Conservation (phyloP, 2,329 filamentous ascomycete species). For the Rutstroemia sp. region DNA sequence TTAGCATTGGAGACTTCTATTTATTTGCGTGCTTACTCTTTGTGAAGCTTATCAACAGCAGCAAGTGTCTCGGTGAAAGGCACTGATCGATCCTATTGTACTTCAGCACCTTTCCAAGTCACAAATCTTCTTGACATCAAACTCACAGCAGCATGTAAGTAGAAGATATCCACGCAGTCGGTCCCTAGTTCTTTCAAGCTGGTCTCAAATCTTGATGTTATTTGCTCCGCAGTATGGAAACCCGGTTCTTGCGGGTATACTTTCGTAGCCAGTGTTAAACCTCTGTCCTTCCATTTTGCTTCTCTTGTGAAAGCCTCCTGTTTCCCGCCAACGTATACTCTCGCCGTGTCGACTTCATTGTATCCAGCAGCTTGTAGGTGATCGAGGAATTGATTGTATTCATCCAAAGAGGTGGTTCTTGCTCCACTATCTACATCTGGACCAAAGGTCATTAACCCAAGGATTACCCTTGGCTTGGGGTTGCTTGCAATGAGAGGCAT, state of each 20-base stretch:
- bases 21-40: conserved; percentile 34
- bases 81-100: conserved; percentile 46
- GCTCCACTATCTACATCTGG: conserved; percentile 55
- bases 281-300: conserved; percentile 71
- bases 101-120: background rate
- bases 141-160: conserved; percentile 57
- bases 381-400: conserved; percentile 67
- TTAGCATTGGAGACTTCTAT: conserved; percentile 25
- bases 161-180: conserved; percentile 70
- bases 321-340: conserved; percentile 60
- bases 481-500: conserved; percentile 24
- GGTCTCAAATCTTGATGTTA: conserved; percentile 58
- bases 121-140: background rate
- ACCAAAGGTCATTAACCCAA: conserved; percentile 82
- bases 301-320: conserved; percentile 75
- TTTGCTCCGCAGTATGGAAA: conserved; percentile 53
- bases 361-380: conserved; percentile 73
- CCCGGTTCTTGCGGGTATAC: conserved; percentile 56
- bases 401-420: conserved; percentile 59
- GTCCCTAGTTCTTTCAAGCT: conserved; percentile 67
- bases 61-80: conserved; percentile 76
- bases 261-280: conserved; percentile 73
- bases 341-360: conserved; percentile 78
- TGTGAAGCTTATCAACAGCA: conserved; percentile 73
- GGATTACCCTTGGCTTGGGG: conserved; percentile 57